phyloP scores from a whole-genome alignment of 257 asterid species.

The Dorcoceras hygrometricum region DNA sequence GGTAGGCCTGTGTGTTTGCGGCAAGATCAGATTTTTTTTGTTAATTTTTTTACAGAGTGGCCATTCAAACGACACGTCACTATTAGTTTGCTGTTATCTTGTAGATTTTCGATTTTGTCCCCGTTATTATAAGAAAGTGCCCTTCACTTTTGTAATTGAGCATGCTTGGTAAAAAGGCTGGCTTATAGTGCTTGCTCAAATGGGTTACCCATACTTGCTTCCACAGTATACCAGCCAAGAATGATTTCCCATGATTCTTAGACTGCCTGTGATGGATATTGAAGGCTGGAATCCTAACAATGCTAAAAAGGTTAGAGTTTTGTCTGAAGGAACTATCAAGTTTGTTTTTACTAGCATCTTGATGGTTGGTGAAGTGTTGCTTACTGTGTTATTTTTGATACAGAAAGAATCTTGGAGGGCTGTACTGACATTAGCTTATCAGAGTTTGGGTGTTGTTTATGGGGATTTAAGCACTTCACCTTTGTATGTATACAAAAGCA shows the following conservation, averaged over 20 bases:
- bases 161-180: background rate
- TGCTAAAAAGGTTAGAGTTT: constrained; percentile 63
- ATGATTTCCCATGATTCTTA: constrained; percentile 47
- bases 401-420: constrained; percentile 92
- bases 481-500: constrained; percentile 87
- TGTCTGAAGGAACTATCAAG: constrained; percentile 1
- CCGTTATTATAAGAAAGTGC: background rate
- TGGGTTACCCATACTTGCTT: constrained; percentile 19
- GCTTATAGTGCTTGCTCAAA: constrained; percentile 21
- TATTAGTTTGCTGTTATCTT: background rate
- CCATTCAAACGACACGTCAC: background rate
- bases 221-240: constrained; percentile 22
- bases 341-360: constrained; percentile 1
- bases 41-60: background rate
- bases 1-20: background rate
- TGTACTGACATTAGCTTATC: constrained; percentile 77
- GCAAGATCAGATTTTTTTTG: background rate
- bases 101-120: constrained; percentile 3
- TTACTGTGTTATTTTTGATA: constrained; percentile 16
- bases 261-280: constrained; percentile 64
- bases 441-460: constrained; percentile 93
- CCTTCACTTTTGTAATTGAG: background rate
- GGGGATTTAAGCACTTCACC: constrained; percentile 98
- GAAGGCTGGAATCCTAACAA: constrained; percentile 56
- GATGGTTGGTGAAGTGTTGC: background rate